Conservation (phyloP, 208 protist species). For the Leptomonas seymouri region DNA sequence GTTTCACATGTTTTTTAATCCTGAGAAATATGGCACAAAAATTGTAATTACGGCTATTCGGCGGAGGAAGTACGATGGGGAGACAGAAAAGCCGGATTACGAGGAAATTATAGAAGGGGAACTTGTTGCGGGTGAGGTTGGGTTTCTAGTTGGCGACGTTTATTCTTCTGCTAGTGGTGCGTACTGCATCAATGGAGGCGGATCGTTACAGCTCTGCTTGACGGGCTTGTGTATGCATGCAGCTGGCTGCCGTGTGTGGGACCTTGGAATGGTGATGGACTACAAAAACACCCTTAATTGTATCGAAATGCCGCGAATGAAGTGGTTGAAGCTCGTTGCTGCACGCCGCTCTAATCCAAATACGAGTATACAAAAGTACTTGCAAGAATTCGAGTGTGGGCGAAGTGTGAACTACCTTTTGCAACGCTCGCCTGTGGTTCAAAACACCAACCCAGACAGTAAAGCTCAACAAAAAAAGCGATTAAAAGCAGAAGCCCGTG, state of each 20-base stretch:
- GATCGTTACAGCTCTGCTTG: constrained; percentile 67
- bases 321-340: constrained; percentile 24
- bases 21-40: constrained; percentile 58
- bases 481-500: constrained; percentile 14
- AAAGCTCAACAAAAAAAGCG: constrained; percentile 38
- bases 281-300: constrained; percentile 64
- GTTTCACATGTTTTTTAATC: constrained; percentile 68
- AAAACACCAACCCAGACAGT: constrained; percentile 20
- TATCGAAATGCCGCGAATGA: constrained; percentile 20
- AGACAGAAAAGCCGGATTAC: background rate
- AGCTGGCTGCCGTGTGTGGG: constrained; percentile 76
- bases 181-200: constrained; percentile 73
- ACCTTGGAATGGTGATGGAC: constrained; percentile 86
- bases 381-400: constrained; percentile 21
- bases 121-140: constrained; percentile 75
- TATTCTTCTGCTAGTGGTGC: constrained; percentile 85
- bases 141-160: constrained; percentile 84
- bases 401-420: constrained; percentile 28
- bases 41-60: constrained; percentile 75
- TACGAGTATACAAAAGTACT: constrained; percentile 11
- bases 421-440: background rate
- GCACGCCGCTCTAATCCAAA: constrained; percentile 13
- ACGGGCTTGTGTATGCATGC: constrained; percentile 51
- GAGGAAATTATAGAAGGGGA: constrained; percentile 52
- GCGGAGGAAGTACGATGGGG: constrained; percentile 39